These are phyloP conservation scores for Venturia asperata DNA, from an alignment of 2,329 filamentous ascomycete genomes.

Conservation along the genomic window DNA sequence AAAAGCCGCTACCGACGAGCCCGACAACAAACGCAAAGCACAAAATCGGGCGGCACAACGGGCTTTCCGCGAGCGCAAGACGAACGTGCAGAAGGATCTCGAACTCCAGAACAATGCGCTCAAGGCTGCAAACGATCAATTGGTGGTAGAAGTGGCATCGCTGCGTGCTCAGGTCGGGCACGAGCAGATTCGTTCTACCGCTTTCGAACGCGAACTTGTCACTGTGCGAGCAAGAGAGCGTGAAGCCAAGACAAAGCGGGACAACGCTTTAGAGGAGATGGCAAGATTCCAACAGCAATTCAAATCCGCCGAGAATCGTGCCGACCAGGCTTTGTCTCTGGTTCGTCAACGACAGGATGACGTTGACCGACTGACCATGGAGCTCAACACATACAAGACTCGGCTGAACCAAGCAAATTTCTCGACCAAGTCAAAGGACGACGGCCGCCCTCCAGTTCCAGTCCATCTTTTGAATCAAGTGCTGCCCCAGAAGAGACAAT, in stretches of 20 bases:
- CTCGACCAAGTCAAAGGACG: not conserved
- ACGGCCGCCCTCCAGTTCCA: not conserved
- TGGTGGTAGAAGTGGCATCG: not conserved
- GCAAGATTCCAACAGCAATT: not conserved
- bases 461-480: not conserved
- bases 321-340: not conserved
- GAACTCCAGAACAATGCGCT: slow-evolving; percentile 26
- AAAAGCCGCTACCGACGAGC: slow-evolving; percentile 89
- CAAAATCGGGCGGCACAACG: slow-evolving; percentile 91
- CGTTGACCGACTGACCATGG: not conserved
- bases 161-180: not conserved
- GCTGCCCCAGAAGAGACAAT: slow-evolving; percentile 6
- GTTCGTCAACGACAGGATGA: not conserved
- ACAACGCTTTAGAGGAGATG: not conserved
- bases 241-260: not conserved
- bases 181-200: not conserved
- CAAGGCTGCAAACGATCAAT: not conserved
- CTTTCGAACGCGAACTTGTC: not conserved
- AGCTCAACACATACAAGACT: slow-evolving; percentile 8
- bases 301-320: not conserved
- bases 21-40: slow-evolving; percentile 85
- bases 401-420: not conserved
- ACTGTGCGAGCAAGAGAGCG: not conserved
- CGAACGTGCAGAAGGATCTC: slow-evolving; percentile 69
- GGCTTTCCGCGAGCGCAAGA: slow-evolving; percentile 80